These are phyloP conservation scores for Phytophthora citricola DNA, from an alignment of 352 stramenopile genomes.

Conservation along the genomic window DNA sequence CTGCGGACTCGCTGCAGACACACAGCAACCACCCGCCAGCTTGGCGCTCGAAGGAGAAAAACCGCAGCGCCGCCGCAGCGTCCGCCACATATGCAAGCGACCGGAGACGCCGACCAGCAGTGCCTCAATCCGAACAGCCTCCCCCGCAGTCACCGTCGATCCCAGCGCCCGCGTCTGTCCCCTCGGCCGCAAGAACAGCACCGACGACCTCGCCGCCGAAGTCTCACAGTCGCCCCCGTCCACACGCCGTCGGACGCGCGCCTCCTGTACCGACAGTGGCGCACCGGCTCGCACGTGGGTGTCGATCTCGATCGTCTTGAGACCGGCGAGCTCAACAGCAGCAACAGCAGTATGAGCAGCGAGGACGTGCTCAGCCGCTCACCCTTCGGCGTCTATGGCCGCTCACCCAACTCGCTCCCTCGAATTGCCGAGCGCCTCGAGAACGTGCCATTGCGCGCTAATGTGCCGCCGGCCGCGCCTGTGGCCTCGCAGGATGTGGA, in stretches of 20 bases:
- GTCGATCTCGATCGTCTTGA: conserved; percentile 42
- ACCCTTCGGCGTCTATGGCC: conserved; percentile 61
- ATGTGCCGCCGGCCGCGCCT: conserved; percentile 34
- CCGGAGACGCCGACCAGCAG: conserved; percentile 21
- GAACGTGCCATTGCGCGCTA: conserved; percentile 61
- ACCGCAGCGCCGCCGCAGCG: neutral
- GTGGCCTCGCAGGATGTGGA: conserved; percentile 48
- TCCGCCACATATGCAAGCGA: conserved; percentile 32
- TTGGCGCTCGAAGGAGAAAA: conserved; percentile 6
- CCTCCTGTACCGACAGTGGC: conserved; percentile 83
- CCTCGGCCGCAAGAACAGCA: conserved; percentile 59
- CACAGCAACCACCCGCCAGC: conserved; percentile 21
- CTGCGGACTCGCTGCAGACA: conserved; percentile 13
- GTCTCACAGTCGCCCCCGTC: conserved; percentile 48
- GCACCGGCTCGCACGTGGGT: conserved; percentile 61
- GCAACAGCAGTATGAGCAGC: conserved; percentile 54
- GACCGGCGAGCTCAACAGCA: conserved; percentile 15
- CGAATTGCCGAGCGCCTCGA: conserved; percentile 77
- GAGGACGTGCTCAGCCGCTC: conserved; percentile 69
- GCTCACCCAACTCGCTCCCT: conserved; percentile 63
- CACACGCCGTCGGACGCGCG: conserved; percentile 71
- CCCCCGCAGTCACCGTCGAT: conserved; percentile 19
- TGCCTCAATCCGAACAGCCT: conserved; percentile 10
- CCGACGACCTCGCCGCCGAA: conserved; percentile 70
- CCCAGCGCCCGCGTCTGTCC: conserved; percentile 4